Percentiles rank a stretch among this genome's conserved stretches.
Evolutionary conservation across 164 flowering plant genomes (phyloP).

Genomic region (Magnolia officinalis): DNA sequence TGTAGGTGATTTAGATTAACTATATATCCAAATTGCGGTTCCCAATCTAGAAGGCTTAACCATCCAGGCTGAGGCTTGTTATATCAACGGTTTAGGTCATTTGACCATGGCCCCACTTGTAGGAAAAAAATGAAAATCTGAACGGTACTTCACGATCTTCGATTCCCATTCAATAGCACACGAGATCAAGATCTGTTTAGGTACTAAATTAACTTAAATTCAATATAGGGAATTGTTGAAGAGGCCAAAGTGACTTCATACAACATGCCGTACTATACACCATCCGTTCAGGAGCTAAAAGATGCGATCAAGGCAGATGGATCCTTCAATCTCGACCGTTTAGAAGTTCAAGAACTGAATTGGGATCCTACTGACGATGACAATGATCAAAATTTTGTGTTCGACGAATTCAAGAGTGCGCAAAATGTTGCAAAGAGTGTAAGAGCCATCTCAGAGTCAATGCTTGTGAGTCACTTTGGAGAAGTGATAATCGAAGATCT

Average conservation of each 20-base stretch:
- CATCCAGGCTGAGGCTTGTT: no score
- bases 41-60: no score
- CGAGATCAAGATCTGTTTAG: no score
- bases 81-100: no score
- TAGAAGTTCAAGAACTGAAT: constrained; percentile 17
- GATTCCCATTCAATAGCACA: no score
- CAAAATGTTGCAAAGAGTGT: constrained; percentile 32
- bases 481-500: constrained; percentile 32
- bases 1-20: no score
- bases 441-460: constrained; percentile 47
- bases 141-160: no score
- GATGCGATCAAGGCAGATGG: constrained; percentile 36
- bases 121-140: no score
- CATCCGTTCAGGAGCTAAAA: constrained; percentile 53
- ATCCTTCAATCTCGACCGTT: constrained; percentile 30
- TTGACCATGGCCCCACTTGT: no score
- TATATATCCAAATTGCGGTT: no score
- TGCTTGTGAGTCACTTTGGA: constrained; percentile 47
- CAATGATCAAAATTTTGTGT: neutral
- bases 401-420: constrained; percentile 11
- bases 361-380: neutral
- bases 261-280: constrained; percentile 66
- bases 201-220: no score
- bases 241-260: constrained; percentile 55
- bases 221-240: constrained; percentile 48